Evolutionary conservation across 208 protist species (phyloP).

Genomic region (Crithidia thermophila): DNA sequence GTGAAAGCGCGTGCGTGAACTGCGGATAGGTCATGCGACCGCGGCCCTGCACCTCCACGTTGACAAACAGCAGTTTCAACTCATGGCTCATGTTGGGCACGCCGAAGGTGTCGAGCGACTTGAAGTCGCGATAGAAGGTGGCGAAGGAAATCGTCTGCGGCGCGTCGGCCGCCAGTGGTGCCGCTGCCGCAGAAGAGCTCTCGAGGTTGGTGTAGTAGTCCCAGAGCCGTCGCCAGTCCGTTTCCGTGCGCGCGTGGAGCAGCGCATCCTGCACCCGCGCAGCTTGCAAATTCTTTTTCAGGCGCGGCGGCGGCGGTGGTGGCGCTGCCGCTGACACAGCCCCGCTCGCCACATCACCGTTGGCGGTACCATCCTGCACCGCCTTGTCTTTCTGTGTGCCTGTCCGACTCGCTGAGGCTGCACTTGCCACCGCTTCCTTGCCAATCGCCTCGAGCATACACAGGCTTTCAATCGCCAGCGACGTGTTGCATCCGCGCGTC

Average conservation of each 20-base stretch:
- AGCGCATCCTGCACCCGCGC: conserved; percentile 46
- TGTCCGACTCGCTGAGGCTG: too few species aligned
- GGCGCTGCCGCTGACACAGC: background rate
- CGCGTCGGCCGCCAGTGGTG: conserved; percentile 1
- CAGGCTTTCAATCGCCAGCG: conserved; percentile 18
- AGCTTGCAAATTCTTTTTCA: conserved; percentile 38
- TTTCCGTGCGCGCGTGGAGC: conserved; percentile 35
- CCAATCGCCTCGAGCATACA: background rate
- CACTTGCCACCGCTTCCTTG: too few species aligned
- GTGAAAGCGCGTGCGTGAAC: conserved; percentile 46
- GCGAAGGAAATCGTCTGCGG: conserved; percentile 29
- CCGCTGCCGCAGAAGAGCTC: background rate
- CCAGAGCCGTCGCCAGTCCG: conserved; percentile 57
- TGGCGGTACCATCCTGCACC: background rate
- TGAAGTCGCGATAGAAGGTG: conserved; percentile 58
- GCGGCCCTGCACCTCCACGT: conserved; percentile 35
- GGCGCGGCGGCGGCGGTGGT: conserved; percentile 26
- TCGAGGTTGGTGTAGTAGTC: conserved; percentile 43
- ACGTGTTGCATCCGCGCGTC: conserved; percentile 28
- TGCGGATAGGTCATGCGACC: conserved; percentile 58
- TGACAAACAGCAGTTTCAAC: conserved; percentile 47
- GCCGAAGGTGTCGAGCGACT: conserved; percentile 58
- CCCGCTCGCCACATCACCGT: background rate
- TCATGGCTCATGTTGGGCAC: conserved; percentile 48
- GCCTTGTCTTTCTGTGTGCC: background rate